Evolutionary conservation across 129 eudicot genomes (phyloP).

Genomic region (carrot (Daucus carota)): DH1_v3.0 NC_030382.2:56798001-56798500

Average conservation of each 20-base stretch:
- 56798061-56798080: neutral
- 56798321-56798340: constrained; percentile 74
- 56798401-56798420: constrained; percentile 20
- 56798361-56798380: constrained; percentile 47
- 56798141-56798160: neutral
- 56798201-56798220: no score
- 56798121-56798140: neutral
- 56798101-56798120: neutral
- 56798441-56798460: neutral
- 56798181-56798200: neutral
- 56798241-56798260: neutral
- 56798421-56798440: neutral
- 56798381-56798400: constrained; percentile 65
- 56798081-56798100: neutral
- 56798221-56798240: neutral
- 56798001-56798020: neutral
- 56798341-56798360: constrained; percentile 71
- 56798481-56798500: neutral
- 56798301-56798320: neutral
- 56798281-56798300: constrained; percentile 1
- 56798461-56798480: neutral
- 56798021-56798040: neutral
- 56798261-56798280: neutral
- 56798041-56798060: neutral
- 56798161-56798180: neutral